Evolutionary conservation across 495 filamentous ascomycete species (phyloP), one percentile per base, ranked within the genome.

Genomic region (Coniosporium apollinis): DNA sequence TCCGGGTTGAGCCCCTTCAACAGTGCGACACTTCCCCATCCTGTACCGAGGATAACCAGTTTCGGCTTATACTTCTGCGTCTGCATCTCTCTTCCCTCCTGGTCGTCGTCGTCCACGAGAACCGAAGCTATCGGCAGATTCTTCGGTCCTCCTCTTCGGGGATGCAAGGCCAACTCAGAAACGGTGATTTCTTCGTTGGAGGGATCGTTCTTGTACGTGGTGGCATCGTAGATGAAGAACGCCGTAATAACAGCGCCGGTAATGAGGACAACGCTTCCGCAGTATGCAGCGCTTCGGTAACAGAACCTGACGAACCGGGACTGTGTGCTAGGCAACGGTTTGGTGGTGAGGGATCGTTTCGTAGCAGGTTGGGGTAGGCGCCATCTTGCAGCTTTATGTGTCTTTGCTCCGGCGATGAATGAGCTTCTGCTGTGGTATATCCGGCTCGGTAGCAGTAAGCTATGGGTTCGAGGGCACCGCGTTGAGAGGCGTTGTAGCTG

Each of bases 221-320:
- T 79, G 11, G 83, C 76, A 65, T 99, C 91, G 57, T 94, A 99
- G 46, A 89, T 46, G 60, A 99, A 96, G 65, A 99, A 93, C 9
- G 66, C 80, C 19, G 82, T 49, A 2, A 96, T 66, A 2, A 69
- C 42, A 8, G 55, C 59, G 22, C 69, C 62, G 31, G 58, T 51
- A 26, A 66, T 57, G 19, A 74, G 34, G 19, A 72, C 61, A 39
- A 79, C 64, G 37, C 75, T 61, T 13, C 79, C 79, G 14, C 65
- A 59, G 44, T 62, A 70, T 17, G 66, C 59, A 37, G 74, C 67
- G 1, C 55, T 50, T 39, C 66, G 65, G 36, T 66, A 62, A 8
- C 62, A 13, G 42, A 59, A 58, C 16, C 60, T 59, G 22, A 54
- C 36, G 22, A 62, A 16, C 14, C 49, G 43, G 4, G 48, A 53